A percentile compares a stretch with the other conserved stretches of the same genome.
Conservation (phyloP, 179 eudicot genomes). For the Nepenthes alata region DNA sequence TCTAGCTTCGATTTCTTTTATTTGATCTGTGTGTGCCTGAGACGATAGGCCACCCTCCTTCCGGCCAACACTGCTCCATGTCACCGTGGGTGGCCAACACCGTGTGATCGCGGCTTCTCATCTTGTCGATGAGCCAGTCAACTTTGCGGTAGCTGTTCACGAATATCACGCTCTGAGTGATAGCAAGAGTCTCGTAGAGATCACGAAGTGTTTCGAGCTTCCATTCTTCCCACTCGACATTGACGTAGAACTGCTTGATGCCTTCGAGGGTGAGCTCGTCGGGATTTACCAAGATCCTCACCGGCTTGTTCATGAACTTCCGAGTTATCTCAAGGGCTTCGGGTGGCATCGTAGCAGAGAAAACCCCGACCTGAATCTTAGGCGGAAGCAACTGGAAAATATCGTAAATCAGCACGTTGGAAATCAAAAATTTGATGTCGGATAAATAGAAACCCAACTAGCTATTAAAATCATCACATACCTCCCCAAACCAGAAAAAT, state of each 20-base stretch:
- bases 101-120: conserved; percentile 41
- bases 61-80: conserved; percentile 51
- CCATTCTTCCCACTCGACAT: conserved; percentile 44
- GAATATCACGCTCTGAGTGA: conserved; percentile 43
- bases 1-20: too few species aligned
- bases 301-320: conserved; percentile 49
- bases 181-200: conserved; percentile 39
- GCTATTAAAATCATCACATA: not conserved
- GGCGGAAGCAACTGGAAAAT: conserved; percentile 44
- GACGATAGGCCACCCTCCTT: too few species aligned
- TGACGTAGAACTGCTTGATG: conserved; percentile 44
- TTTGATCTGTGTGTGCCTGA: too few species aligned
- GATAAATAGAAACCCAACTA: not conserved
- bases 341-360: conserved; percentile 53
- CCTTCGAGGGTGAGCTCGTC: conserved; percentile 49
- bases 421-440: not conserved
- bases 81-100: conserved; percentile 47
- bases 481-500: not conserved
- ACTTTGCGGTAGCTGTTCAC: conserved; percentile 43
- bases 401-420: conserved; percentile 30
- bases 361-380: conserved; percentile 42
- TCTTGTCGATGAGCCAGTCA: conserved; percentile 46
- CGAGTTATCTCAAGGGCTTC: conserved; percentile 46
- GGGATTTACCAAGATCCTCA: conserved; percentile 38
- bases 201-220: conserved; percentile 44